A percentile compares a stretch with the other conserved stretches of the same genome.
phyloP scores from a whole-genome alignment of 495 filamentous ascomycete species.

The Clavariopsis aquatica region DNA sequence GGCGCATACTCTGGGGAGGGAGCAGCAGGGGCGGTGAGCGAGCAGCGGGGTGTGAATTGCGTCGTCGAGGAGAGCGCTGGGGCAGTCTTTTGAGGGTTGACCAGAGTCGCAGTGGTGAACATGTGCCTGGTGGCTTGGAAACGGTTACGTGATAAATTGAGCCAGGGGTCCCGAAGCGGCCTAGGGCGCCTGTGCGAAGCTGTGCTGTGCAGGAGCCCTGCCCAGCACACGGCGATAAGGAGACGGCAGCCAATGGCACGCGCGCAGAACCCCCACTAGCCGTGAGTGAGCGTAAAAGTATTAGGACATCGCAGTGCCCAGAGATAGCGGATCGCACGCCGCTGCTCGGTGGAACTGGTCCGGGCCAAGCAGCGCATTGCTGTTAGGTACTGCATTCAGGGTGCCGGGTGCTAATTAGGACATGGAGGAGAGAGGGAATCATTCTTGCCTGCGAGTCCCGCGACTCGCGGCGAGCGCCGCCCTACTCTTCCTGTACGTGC shows the following conservation, averaged over 20 bases:
- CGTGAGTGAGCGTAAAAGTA: slow-evolving; percentile 23
- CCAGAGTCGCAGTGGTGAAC: slow-evolving; percentile 2
- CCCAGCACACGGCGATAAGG: slow-evolving; percentile 21
- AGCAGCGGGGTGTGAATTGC: slow-evolving; percentile 4
- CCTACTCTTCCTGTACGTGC: too few relatives aligned
- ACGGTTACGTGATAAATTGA: slow-evolving; percentile 29
- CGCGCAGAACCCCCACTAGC: slow-evolving; percentile 21
- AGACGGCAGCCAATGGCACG: slow-evolving; percentile 9
- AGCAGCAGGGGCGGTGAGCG: neutral
- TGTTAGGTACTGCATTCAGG: slow-evolving; percentile 31
- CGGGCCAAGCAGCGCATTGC: slow-evolving; percentile 33
- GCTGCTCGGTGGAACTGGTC: neutral
- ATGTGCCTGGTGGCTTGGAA: slow-evolving; percentile 34
- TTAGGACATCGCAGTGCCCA: slow-evolving; percentile 11
- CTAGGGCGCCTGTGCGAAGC: slow-evolving; percentile 1
- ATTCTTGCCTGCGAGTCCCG: too few relatives aligned
- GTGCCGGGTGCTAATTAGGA: neutral
- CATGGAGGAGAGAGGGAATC: too few relatives aligned
- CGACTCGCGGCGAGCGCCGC: neutral
- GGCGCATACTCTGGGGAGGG: slow-evolving; percentile 22
- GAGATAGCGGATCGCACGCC: neutral
- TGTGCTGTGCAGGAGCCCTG: neutral
- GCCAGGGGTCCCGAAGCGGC: slow-evolving; percentile 14
- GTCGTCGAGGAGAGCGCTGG: slow-evolving; percentile 12
- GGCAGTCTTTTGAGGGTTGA: slow-evolving; percentile 29